Conservation (phyloP, 352 stramenopile species). For the Phytophthora palmivora region DNA sequence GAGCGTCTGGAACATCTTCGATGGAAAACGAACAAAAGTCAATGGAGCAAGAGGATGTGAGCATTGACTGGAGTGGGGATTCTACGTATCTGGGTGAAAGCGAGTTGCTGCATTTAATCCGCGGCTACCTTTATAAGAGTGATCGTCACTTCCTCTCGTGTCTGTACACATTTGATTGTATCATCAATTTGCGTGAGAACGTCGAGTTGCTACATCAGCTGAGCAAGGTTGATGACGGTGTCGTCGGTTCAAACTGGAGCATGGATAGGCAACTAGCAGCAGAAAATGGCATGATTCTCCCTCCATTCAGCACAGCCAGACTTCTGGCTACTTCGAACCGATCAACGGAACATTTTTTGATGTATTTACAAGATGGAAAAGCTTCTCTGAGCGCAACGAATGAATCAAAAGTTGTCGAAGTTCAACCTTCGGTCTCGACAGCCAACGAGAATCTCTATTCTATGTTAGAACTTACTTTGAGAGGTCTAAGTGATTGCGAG, state of each 20-base stretch:
- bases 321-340: slow-evolving; percentile 70
- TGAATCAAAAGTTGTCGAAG: slow-evolving; percentile 1
- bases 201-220: slow-evolving; percentile 48
- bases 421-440: slow-evolving; percentile 45
- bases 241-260: slow-evolving; percentile 68
- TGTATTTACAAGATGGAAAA: slow-evolving; percentile 75
- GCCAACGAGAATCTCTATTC: slow-evolving; percentile 87
- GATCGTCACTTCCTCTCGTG: slow-evolving; percentile 85
- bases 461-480: slow-evolving; percentile 85
- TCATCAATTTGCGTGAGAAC: slow-evolving; percentile 67
- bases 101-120: slow-evolving; percentile 76
- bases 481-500: slow-evolving; percentile 84
- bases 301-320: slow-evolving; percentile 86
- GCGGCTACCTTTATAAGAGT: slow-evolving; percentile 75
- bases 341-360: slow-evolving; percentile 84
- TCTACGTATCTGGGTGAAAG: slow-evolving; percentile 74
- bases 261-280: slow-evolving; percentile 52
- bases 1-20: slow-evolving; percentile 9
- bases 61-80: slow-evolving; percentile 34
- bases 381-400: slow-evolving; percentile 10
- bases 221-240: slow-evolving; percentile 36
- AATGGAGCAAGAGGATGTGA: slow-evolving; percentile 60
- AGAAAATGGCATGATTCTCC: slow-evolving; percentile 62
- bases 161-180: slow-evolving; percentile 81
- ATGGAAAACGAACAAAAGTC: slow-evolving; percentile 47